Evolutionary conservation across 495 filamentous ascomycete species (phyloP), one percentile per base, ranked within the genome.

Genomic region (Aspergillus bridgeri): DNA sequence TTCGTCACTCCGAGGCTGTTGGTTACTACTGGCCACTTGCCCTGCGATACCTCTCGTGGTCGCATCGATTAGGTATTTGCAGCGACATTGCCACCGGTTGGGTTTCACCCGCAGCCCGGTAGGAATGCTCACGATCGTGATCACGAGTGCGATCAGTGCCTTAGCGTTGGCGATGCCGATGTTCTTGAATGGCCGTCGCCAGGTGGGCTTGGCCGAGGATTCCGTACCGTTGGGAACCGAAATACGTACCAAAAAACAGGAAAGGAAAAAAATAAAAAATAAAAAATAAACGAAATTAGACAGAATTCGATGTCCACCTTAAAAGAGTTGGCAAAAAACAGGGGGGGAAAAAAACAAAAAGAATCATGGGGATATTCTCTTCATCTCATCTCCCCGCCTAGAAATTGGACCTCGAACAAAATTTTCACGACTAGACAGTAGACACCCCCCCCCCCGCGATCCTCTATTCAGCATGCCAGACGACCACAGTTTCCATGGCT

Each of bases 381-480:
- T 8, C 6, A 47, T 8, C 45, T 23, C 47, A 49, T 15, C 15
- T 50, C 13, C 22, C 18, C 24, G 6, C 23, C 22, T 20, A 33
- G 21, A 20, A 27, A 27, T 33, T 27, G 15, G 48, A 24, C 21
- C 29, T 52, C 1, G 5, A 17, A 23, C 50, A 43, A 52, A 52
- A 17, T 43, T 48, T 52, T 43, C 29, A 23, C 38, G 27, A 52
- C 50, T 52, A 52, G 11, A 7, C 5, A 5, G 29, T 29, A 29
- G 11, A 29, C 6, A 29, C 27, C 27, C 33, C 44, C 44, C 17
- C n/a, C 44, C 44, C 17, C n/a, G 17, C 4, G n/a, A 11, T 47
- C 18, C 42, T 54, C 22, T 23, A 42, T 54, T 44, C 21, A 46
- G 52, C 43, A 54, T 44, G 38, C 42, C 38, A 46, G 22, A 54